Evolutionary conservation across 352 stramenopile species (phyloP).

Genomic region (Phytophthora podocarpi): DNA sequence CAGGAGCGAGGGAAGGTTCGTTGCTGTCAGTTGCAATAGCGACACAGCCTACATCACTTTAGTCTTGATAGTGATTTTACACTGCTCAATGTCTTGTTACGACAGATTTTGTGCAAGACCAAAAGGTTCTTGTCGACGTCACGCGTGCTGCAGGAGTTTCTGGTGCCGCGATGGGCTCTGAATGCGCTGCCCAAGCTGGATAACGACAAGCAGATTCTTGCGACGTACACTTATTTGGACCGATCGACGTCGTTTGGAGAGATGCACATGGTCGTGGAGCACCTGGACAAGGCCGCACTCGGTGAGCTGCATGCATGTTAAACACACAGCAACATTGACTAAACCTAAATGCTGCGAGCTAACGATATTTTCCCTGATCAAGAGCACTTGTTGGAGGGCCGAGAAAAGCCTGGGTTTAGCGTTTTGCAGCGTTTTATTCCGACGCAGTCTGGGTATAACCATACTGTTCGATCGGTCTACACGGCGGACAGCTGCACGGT

Average conservation of each 20-base stretch:
- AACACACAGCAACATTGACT: too few relatives aligned
- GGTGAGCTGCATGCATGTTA: slow-evolving; percentile 18
- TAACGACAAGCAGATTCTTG: slow-evolving; percentile 51
- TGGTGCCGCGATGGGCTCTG: slow-evolving; percentile 29
- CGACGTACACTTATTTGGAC: slow-evolving; percentile 59
- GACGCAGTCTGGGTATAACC: slow-evolving; percentile 75
- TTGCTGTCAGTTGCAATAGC: not conserved
- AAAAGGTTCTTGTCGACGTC: slow-evolving; percentile 58
- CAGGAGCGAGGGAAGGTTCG: slow-evolving; percentile 69
- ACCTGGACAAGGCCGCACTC: slow-evolving; percentile 50
- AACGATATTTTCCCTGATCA: not conserved
- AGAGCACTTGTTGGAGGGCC: slow-evolving; percentile 46
- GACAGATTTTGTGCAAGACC: slow-evolving; percentile 66
- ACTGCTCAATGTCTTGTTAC: not conserved
- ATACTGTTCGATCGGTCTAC: slow-evolving; percentile 66
- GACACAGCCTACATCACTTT: not conserved
- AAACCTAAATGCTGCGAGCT: not conserved
- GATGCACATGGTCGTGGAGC: slow-evolving; percentile 56
- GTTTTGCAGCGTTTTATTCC: slow-evolving; percentile 73
- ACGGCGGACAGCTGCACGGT: slow-evolving; percentile 60
- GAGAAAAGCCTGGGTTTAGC: slow-evolving; percentile 59
- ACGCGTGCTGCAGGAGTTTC: slow-evolving; percentile 59
- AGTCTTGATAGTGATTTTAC: not conserved
- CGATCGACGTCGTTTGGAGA: slow-evolving; percentile 43
- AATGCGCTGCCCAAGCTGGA: slow-evolving; percentile 15